Conservation (phyloP, 2,329 filamentous ascomycete species). For the Malbranchea zuffiana region DNA sequence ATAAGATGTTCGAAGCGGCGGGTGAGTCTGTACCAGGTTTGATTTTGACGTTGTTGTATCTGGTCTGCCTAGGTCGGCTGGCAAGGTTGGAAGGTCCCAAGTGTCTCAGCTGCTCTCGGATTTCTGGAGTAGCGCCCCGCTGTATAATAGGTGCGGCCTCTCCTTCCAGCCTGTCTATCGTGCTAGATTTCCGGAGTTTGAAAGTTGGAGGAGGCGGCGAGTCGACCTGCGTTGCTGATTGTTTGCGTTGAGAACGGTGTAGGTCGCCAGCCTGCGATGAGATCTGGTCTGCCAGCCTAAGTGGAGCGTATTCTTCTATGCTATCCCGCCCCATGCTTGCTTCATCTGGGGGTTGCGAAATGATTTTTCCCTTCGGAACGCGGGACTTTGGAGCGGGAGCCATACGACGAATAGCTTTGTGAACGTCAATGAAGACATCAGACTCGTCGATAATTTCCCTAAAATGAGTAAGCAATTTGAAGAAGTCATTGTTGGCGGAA, state of each 20-base stretch:
- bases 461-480: slow-evolving; percentile 13
- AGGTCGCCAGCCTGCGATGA: slow-evolving; percentile 18
- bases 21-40: slow-evolving; percentile 42
- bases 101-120: slow-evolving; percentile 51
- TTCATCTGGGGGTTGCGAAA: slow-evolving; percentile 32
- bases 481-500: not conserved
- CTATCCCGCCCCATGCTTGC: not conserved
- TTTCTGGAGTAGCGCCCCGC: slow-evolving; percentile 43
- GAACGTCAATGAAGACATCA: slow-evolving; percentile 94
- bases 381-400: slow-evolving; percentile 71
- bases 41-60: slow-evolving; percentile 54
- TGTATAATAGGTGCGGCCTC: slow-evolving; percentile 32
- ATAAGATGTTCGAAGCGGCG: not conserved
- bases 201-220: slow-evolving; percentile 30
- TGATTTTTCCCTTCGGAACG: slow-evolving; percentile 46
- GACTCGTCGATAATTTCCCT: slow-evolving; percentile 98
- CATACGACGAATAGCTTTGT: slow-evolving; percentile 89
- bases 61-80: slow-evolving; percentile 48
- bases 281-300: not conserved
- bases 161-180: slow-evolving; percentile 21
- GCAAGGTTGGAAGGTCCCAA: slow-evolving; percentile 55
- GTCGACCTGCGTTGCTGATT: slow-evolving; percentile 21
- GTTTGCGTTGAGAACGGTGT: slow-evolving; percentile 22
- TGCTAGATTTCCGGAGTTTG: slow-evolving; percentile 29
- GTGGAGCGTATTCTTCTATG: not conserved